These are phyloP conservation scores for Aspergillus diversus DNA, from an alignment of 495 filamentous ascomycete species.

Conservation along the genomic window DNA sequence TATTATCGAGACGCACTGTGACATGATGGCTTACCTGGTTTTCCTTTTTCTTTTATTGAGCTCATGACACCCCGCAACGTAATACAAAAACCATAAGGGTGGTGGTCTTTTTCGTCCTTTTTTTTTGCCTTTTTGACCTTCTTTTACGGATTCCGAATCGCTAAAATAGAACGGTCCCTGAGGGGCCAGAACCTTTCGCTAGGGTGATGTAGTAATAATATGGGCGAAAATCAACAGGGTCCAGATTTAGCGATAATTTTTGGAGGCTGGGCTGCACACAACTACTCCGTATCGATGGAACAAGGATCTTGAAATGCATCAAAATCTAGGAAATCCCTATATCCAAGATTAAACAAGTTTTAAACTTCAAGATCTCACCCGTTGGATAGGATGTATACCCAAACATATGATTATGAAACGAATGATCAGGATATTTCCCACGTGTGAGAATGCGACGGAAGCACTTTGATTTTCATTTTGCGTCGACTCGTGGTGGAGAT, in stretches of 20 bases:
- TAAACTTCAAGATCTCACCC: neutral
- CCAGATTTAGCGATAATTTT: slow-evolving; percentile 17
- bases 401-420: neutral
- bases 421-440: neutral
- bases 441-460: slow-evolving; percentile 4
- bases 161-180: slow-evolving; percentile 25
- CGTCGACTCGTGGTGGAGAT: slow-evolving; percentile 5
- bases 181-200: slow-evolving; percentile 29
- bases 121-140: slow-evolving; percentile 1
- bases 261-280: slow-evolving; percentile 20
- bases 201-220: slow-evolving; percentile 2
- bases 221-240: slow-evolving; percentile 15
- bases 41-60: slow-evolving; percentile 6
- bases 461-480: neutral
- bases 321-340: neutral
- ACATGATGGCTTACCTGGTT: neutral
- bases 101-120: slow-evolving; percentile 10
- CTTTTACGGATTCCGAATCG: slow-evolving; percentile 8
- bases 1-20: no score
- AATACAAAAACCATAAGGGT: slow-evolving; percentile 13
- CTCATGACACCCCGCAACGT: slow-evolving; percentile 18
- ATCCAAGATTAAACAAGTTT: neutral
- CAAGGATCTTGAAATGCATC: neutral
- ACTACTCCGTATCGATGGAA: neutral
- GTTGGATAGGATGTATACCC: neutral